Conservation (phyloP, 441 rosid species). For the Gossypium gossypioides region DNA sequence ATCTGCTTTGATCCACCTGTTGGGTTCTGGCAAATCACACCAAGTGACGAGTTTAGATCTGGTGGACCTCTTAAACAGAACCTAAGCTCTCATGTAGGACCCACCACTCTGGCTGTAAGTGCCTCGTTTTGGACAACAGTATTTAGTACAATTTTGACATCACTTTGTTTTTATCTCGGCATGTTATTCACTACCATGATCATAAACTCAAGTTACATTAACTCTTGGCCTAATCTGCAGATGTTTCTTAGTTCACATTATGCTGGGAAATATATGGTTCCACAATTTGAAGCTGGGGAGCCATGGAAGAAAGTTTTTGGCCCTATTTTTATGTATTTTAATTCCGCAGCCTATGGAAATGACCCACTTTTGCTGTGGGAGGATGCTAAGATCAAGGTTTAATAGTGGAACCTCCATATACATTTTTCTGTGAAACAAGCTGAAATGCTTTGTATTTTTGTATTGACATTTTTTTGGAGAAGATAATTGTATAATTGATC, state of each 20-base stretch:
- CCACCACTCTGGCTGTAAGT: slow-evolving; percentile 67
- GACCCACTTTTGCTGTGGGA: slow-evolving; percentile 51
- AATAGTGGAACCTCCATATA: not conserved
- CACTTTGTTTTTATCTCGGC: not conserved
- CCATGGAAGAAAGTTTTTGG: slow-evolving; percentile 74
- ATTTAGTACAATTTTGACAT: not conserved
- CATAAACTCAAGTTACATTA: slow-evolving; percentile 11
- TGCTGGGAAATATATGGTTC: slow-evolving; percentile 51
- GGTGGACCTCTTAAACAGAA: slow-evolving; percentile 72
- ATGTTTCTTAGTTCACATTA: slow-evolving; percentile 58
- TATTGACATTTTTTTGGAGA: slow-evolving; percentile 11
- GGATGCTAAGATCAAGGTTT: slow-evolving; percentile 65
- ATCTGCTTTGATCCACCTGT: slow-evolving; percentile 48
- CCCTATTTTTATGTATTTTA: slow-evolving; percentile 60
- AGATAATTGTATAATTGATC: slow-evolving; percentile 5
- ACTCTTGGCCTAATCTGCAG: slow-evolving; percentile 19
- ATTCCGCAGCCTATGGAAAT: slow-evolving; percentile 36
- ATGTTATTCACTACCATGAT: not conserved
- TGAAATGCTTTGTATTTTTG: slow-evolving; percentile 12
- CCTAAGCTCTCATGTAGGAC: slow-evolving; percentile 69
- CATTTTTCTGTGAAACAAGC: slow-evolving; percentile 8
- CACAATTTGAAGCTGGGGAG: slow-evolving; percentile 38
- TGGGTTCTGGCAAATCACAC: slow-evolving; percentile 72
- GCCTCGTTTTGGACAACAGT: slow-evolving; percentile 8
- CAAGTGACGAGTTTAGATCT: slow-evolving; percentile 63